Evolutionary conservation across 495 filamentous ascomycete species (phyloP).

Genomic region (Massariosphaeria phaeospora): DNA sequence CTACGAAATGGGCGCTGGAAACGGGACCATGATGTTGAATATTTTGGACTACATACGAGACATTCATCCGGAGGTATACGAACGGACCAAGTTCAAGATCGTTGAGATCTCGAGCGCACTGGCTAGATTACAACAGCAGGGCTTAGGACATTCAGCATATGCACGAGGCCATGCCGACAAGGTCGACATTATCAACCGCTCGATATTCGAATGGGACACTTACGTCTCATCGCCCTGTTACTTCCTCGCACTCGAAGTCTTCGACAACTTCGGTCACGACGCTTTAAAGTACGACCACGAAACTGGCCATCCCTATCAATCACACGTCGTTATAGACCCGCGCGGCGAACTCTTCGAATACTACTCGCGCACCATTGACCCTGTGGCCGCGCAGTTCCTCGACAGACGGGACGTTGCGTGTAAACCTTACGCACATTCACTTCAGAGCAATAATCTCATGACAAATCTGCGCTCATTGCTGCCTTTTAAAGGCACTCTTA

Average conservation of each 20-base stretch:
- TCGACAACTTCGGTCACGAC: constrained; percentile 98
- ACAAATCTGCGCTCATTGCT: constrained; percentile 55
- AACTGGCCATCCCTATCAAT: constrained; percentile 76
- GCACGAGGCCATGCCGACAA: constrained; percentile 70
- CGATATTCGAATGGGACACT: constrained; percentile 87
- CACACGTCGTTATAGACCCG: constrained; percentile 75
- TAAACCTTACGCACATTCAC: constrained; percentile 51
- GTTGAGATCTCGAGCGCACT: constrained; percentile 88
- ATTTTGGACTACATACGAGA: constrained; percentile 94
- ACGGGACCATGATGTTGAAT: constrained; percentile 97
- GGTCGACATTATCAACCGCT: constrained; percentile 89
- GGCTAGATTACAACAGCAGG: constrained; percentile 68
- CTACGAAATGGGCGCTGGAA: constrained; percentile 97
- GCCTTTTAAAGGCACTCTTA: constrained; percentile 69
- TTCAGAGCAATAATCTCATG: constrained; percentile 50
- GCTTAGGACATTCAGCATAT: constrained; percentile 59
- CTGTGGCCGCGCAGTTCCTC: constrained; percentile 75
- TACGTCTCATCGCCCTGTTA: constrained; percentile 88
- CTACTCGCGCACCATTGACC: constrained; percentile 73
- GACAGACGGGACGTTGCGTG: constrained; percentile 67
- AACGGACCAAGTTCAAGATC: constrained; percentile 86
- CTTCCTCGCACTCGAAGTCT: constrained; percentile 97
- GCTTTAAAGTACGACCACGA: constrained; percentile 75
- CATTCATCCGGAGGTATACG: constrained; percentile 84
- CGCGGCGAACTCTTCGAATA: constrained; percentile 92